Percentiles rank a stretch among this genome's conserved stretches.
phyloP scores from a whole-genome alignment of 2,329 filamentous ascomycete genomes.

The Pestalotiopsis fici region DNA sequence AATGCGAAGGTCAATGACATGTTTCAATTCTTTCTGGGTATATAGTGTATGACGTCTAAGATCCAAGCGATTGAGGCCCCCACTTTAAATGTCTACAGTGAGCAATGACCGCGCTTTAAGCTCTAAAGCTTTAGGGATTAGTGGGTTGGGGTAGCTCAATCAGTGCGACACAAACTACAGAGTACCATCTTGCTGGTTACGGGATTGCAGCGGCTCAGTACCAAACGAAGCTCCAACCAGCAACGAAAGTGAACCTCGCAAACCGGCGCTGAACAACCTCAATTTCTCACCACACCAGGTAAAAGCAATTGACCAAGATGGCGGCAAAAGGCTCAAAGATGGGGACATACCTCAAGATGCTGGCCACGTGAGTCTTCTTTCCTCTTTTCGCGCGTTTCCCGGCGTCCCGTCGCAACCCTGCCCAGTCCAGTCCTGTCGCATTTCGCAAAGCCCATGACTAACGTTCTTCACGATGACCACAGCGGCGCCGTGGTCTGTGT shows the following conservation, averaged over 20 bases:
- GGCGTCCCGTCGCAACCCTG: not conserved
- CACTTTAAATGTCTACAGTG: not conserved
- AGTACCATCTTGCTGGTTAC: too few relatives aligned
- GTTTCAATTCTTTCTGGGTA: not conserved
- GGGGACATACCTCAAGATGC: constrained; percentile 68
- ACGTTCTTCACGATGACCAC: constrained; percentile 16
- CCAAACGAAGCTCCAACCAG: not conserved
- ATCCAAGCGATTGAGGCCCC: not conserved
- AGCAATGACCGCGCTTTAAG: not conserved
- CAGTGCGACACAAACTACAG: not conserved
- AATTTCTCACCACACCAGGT: not conserved
- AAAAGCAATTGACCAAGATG: constrained; percentile 26
- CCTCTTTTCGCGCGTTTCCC: constrained; percentile 11
- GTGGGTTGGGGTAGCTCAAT: not conserved
- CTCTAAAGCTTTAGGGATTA: not conserved
- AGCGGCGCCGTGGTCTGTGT: constrained; percentile 74
- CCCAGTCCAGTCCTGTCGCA: constrained; percentile 6
- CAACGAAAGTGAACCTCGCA: not conserved
- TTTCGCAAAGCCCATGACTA: constrained; percentile 9
- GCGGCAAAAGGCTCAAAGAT: constrained; percentile 54
- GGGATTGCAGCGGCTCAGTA: too few relatives aligned
- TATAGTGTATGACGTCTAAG: not conserved
- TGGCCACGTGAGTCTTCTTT: constrained; percentile 58
- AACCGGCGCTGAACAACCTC: not conserved
- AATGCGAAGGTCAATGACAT: not conserved